Evolutionary conservation across 2,329 filamentous ascomycete species (phyloP), one percentile per base, ranked within the genome.

Genomic region (Seiridium cupressi): DNA sequence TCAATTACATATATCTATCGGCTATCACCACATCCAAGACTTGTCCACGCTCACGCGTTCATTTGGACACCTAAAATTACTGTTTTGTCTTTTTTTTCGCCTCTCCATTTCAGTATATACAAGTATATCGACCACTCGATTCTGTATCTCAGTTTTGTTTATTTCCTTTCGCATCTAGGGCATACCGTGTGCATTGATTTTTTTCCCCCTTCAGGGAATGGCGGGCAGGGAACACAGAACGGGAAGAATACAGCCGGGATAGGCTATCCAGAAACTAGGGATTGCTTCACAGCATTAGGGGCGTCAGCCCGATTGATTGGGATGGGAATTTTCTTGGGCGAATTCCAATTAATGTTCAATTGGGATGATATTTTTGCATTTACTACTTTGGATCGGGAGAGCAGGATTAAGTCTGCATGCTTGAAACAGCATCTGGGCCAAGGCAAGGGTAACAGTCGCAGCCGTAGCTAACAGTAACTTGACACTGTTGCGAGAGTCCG

Each of bases 81-180:
- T 44, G 31, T 55, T 3, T 55, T 9, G 18, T 26, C 18, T 26
- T 26, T 26, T 26, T 26, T 35, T 6, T 38, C n/a, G 34, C 9
- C 26, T 53, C n/a, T 34, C 38, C 9, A 26, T 55, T 31, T 55
- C 51, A n/a, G 44, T 57, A 57, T 48, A 57, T 57, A 57, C 32
- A 55, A 11, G 9, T 44, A 49, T 38, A 44, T 58, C 55, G 55
- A 58, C 44, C 55, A 58, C 55, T 58, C 47, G 56, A 58, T 36
- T 58, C 34, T 32, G 10, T 36, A 31, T 9, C 9, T 51, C 36
- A 44, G 8, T 58, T 58, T 51, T 58, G 13, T 58, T 42, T 58
- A 49, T 31, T 42, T 38, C 51, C 38, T 58, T 34, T 26, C 51
- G 8, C 31, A 51, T 35, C 35, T 10, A 51, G 48, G 8, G 9